Conservation (phyloP, 345 rosid species). For the Brassica incana region DNA sequence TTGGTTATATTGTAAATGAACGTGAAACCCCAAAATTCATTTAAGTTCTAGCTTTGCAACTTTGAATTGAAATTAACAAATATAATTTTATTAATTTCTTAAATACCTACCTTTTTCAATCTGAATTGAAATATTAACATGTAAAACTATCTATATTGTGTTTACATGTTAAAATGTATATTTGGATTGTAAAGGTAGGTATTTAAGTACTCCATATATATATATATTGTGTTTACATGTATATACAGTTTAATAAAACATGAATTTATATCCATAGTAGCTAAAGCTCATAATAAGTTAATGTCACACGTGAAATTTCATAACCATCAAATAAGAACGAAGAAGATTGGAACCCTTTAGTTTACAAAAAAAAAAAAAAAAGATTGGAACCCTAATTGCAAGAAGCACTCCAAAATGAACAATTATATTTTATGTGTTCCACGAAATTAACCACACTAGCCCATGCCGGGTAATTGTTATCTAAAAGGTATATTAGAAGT, state of each 20-base stretch:
- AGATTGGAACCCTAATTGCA: slow-evolving; percentile 10
- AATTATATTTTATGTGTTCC: neutral
- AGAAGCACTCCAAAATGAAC: slow-evolving; percentile 1
- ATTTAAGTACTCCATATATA: neutral
- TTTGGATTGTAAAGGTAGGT: neutral
- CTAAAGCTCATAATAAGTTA: neutral
- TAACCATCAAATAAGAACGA: neutral
- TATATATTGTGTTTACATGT: neutral
- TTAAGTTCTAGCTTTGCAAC: neutral
- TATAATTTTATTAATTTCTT: neutral
- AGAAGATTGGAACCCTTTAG: slow-evolving; percentile 2
- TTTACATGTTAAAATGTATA: neutral
- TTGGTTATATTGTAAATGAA: neutral
- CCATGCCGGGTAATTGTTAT: neutral
- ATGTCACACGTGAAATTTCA: neutral
- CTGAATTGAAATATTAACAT: neutral
- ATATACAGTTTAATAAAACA: neutral
- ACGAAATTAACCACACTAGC: neutral
- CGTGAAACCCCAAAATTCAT: neutral
- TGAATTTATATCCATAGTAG: neutral
- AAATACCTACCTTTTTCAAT: neutral
- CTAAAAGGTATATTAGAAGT: neutral
- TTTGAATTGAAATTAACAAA: neutral
- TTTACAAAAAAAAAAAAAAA: neutral
- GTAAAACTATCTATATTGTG: neutral